Base-by-base conservation (phyloP, 2,329 filamentous ascomycete genomes). In the Eutypa lata region DNA sequence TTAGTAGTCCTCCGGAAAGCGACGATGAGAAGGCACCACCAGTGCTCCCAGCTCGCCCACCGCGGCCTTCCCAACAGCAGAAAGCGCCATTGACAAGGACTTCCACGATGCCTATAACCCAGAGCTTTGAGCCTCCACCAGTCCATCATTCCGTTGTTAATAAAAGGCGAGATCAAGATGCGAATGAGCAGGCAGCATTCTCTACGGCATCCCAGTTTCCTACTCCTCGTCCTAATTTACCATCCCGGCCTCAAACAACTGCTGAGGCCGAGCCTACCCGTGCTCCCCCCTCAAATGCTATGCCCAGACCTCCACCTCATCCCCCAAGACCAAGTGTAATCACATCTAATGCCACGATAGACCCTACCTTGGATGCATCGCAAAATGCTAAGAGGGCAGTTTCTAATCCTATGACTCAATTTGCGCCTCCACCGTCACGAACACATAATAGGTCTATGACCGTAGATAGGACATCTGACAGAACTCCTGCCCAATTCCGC, bases 1-100 rank as follows among this genome's bases (percentile, higher is more conserved):
- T 97, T 66, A 91, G 79, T 64, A 96, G 91, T 35, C 91, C 91
- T 18, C 91, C 92, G 0, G 86, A 84, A 60, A 93, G 88, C 65
- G 75, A 79, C n/a, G 73, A 74, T n/a, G 73, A 74, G n/a, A n/a
- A n/a, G n/a, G 72, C 73, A 7, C 77, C 77, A 7, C 79, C 81
- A 1, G 72, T 70, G 51, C 74, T 80, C 44, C 79, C 74, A 18
- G 74, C 68, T 7, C 73, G 80, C 13, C 79, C 78, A 50, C 71
- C 75, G 45, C 79, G 80, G 47, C 58, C 56, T 28, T 82, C 81
- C 2, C 65, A 62, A 10, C 57, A 62, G 45, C 61, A 66, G 11
- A 61, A 60, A n/a, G 61, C 66, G 11, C 47, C 57, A 16, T 26
- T 61, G 21, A 53, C 60, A 16, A 68, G 69, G 48, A 63, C 69